These are phyloP conservation scores for Nyctanthes arbortristis DNA, from an alignment of 257 asterid genomes.

Conservation along the genomic window DNA sequence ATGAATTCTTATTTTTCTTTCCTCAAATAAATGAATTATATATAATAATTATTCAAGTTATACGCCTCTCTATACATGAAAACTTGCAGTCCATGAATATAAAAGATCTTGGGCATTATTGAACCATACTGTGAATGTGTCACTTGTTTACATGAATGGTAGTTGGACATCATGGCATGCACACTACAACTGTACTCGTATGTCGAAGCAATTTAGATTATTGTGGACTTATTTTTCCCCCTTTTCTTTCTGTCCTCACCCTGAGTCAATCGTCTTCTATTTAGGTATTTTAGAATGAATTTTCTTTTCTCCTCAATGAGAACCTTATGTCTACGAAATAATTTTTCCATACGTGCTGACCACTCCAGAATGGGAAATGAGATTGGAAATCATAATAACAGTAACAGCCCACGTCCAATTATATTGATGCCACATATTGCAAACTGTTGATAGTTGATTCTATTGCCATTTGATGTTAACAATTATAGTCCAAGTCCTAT, in stretches of 20 bases:
- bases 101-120: not conserved
- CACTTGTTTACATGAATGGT: not conserved
- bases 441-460: not conserved
- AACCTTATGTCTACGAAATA: not conserved
- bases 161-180: not conserved
- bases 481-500: not conserved
- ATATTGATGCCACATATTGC: not conserved
- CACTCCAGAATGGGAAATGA: not conserved
- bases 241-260: not conserved
- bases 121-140: not conserved
- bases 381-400: not conserved
- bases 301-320: not conserved
- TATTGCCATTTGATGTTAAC: not conserved
- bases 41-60: not conserved
- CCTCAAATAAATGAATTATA: not conserved
- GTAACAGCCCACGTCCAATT: not conserved
- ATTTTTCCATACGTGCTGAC: not conserved
- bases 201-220: not conserved
- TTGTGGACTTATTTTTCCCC: not conserved
- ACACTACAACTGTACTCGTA: not conserved
- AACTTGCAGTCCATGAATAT: not conserved
- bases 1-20: not conserved
- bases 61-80: not conserved
- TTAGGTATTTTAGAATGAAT: not conserved
- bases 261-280: not conserved